Evolutionary conservation across 257 asterid genomes (phyloP).

Genomic region (Solanum appendiculatum): DNA sequence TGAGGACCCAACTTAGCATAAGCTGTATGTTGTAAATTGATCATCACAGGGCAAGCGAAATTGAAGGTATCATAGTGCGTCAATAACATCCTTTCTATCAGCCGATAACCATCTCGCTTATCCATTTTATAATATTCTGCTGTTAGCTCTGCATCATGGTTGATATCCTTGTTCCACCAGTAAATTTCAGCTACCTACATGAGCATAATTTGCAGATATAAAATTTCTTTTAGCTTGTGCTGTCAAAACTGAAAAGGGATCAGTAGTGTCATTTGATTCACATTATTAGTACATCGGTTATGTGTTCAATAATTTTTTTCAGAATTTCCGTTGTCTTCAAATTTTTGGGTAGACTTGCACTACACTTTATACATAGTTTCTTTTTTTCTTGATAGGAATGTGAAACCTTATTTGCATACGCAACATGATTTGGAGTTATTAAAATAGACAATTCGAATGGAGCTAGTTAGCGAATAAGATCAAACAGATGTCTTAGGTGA

Average conservation of each 20-base stretch:
- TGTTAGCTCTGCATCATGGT: constrained; percentile 26
- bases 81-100: constrained; percentile 19
- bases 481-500: too few species aligned
- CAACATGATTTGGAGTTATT: too few species aligned
- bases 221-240: not conserved
- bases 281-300: too few species aligned
- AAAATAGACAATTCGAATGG: too few species aligned
- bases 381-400: too few species aligned
- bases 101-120: constrained; percentile 15
- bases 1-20: constrained; percentile 19
- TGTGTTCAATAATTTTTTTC: too few species aligned
- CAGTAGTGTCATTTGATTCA: too few species aligned
- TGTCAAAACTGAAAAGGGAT: not conserved
- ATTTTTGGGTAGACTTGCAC: too few species aligned
- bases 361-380: too few species aligned
- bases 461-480: too few species aligned
- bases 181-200: constrained; percentile 21
- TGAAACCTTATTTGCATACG: too few species aligned
- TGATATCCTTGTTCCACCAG: constrained; percentile 15
- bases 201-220: not conserved
- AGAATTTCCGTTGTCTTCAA: too few species aligned
- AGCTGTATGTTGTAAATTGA: constrained; percentile 16
- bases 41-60: constrained; percentile 33
- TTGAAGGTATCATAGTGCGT: constrained; percentile 14
- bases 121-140: constrained; percentile 21